Base-by-base conservation (phyloP, 805 yeast species). In the Saccharomycopsis sp. region DNA sequence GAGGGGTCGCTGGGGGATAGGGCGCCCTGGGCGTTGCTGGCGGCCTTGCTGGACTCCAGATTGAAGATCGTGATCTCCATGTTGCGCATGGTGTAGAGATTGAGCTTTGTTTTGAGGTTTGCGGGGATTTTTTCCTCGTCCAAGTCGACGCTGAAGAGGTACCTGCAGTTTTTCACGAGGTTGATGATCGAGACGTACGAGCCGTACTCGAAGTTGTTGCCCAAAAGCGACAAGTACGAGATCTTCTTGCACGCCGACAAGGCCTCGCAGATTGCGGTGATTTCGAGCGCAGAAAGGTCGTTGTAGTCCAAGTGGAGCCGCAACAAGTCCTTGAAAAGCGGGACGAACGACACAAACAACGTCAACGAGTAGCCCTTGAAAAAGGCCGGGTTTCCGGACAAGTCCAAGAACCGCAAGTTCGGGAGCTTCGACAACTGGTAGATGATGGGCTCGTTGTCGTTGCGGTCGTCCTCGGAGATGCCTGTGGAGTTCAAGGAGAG, bases 71-170 rank as follows among this genome's bases (percentile, higher is more conserved):
- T 78, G 21, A 72, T 68, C 64, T 86, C 91, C 83, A 90, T 83
- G 69, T 91, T 91, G 65, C 85, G 80, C 83, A 91, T 84, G 9
- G 92, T 83, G 67, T 86, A 86, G 23, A 88, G 73, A 0, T 95
- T 89, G 53, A 91, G 78, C 58, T 80, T 79, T 59, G 87, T 86
- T 64, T 79, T 82, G 63, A 84, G 74, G 50, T 79, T 73, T 24
- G 76, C 76, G 0, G 91, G 82, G 64, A 88, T 75, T 7, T 74
- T 71, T 2, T 75, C 81, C 56, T 74, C 75, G 62, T 88, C 91
- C 47, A 87, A 75, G 62, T 87, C 94, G 21, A 90, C 67, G 0
- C 86, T 81, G 55, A 84, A 81, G 34, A 91, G 71, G 2, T 86
- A 76, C 12, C 75, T 74, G 16, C 91, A 82, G 58, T 79, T 76